Evolutionary conservation across 2,329 filamentous ascomycete genomes (phyloP), one percentile per base, ranked within the genome.

Genomic region (Grosmannia penicillata): DNA sequence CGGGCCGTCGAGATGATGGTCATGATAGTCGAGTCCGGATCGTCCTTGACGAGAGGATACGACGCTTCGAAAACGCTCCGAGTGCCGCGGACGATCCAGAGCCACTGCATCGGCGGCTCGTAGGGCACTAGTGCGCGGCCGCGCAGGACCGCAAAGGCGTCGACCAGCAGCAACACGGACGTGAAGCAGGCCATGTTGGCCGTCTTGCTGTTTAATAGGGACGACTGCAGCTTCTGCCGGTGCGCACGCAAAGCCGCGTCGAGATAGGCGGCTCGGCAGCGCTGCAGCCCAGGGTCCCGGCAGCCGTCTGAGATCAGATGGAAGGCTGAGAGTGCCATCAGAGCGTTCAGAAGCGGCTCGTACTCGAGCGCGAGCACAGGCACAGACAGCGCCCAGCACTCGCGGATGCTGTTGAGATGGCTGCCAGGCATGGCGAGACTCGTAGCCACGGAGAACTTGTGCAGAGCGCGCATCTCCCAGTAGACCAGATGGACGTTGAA

Each of bases 391-490:
- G 38, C 34, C 50, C 50, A 52, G 14, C 41, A 46, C 7, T 44
- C 28, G 8, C 36, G 39, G 10, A 49, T 18, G n/a, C 41, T 28
- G 1, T 36, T 33, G 13, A 44, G 34, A 25, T 49, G 46, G 2
- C 38, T 45, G 19, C 49, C 46, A 3, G 49, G 41, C 3, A 51
- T 29, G 3, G 49, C 47, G 17, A 25, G 38, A n/a, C 40, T 42
- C 2, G 48, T 45, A 6, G 44, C 31, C 6, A 44, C 35, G 3
- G 41, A 42, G 26, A 47, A 53, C 38, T 42, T 29, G 27, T 52
- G 48, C 22, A 51, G 19, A 13, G 50, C 41, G 15, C 43, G 43
- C n/a, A 53, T 42, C 36, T 53, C 50, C 38, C 46, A 42, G 43
- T 25, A 45, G 37, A 21, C 49, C 38, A 28, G 11, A 8, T 32